Base-by-base conservation (phyloP, 768 basidiomycete species). In the Boletus vinaceobasis region DNA sequence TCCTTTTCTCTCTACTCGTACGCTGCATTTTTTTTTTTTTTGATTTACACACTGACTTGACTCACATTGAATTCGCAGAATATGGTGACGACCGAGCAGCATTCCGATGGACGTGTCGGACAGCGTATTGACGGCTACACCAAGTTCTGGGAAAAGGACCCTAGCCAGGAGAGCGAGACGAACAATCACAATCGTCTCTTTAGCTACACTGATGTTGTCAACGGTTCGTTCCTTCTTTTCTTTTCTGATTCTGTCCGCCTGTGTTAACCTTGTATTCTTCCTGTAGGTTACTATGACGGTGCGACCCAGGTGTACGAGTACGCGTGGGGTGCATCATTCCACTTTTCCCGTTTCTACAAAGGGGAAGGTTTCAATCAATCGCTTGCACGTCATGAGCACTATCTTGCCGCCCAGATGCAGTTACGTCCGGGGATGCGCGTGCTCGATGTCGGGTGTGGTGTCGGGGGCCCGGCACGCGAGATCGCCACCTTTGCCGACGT, bases 361-460 rank as follows among this genome's bases (percentile, higher is more conserved):
- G 96, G 95, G 59, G 88, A 93, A 69, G 81, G 79, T 1, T 88
- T 88, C 70, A 70, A 78, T 23, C 83, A 85, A 19, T 84, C 86
- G 7, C 74, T 71, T 15, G 94, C 96, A 27, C 88, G 97, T 39
- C 96, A 98, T 65, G 96, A 99, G 75, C 96, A 99, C 75, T 98
- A 95, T 75, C 90, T 99, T 60, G 86, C 94, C 5, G 77, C 88
- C 9, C 82, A 91, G 66, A 93, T 98, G 87, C 70, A 73, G 44
- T 76, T 99, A 56, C 83, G 83, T 48, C 84, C 93, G 0, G 92
- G 93, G 40, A 97, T 97, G 94, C 84, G 87, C 33, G 95, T 99
- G 39, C 87, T 99, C 56, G 97, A 99, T 67, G 95, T 99, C 55
- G 97, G 97, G 4, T 98, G 97, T 71, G 97, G 97, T 69, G 88